Evolutionary conservation across 768 basidiomycete genomes (phyloP).

Genomic region (Coprinopsis sp.): DNA sequence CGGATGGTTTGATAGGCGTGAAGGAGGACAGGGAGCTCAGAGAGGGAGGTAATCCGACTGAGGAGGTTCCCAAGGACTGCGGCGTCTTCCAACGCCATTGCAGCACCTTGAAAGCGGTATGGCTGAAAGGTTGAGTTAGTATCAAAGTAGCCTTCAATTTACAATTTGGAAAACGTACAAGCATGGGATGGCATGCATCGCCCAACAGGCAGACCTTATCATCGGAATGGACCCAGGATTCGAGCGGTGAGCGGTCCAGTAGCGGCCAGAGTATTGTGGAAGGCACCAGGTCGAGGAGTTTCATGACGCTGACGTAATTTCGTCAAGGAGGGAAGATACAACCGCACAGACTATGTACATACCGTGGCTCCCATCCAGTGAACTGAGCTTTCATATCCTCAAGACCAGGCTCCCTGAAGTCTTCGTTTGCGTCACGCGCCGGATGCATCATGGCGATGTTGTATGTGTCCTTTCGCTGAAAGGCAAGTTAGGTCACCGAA

Average conservation of each 20-base stretch:
- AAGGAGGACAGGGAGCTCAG: constrained; percentile 44
- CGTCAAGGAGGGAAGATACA: not conserved
- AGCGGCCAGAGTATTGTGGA: constrained; percentile 44
- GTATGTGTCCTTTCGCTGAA: constrained; percentile 35
- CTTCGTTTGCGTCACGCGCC: constrained; percentile 35
- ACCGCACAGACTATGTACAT: constrained; percentile 1
- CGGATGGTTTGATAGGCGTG: constrained; percentile 51
- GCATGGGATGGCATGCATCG: constrained; percentile 56
- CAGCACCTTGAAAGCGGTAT: constrained; percentile 51
- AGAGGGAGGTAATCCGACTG: constrained; percentile 36
- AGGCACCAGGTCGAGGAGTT: constrained; percentile 41
- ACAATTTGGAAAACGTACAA: constrained; percentile 40
- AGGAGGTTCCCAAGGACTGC: constrained; percentile 49
- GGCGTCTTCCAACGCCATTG: constrained; percentile 54
- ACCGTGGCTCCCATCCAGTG: constrained; percentile 47
- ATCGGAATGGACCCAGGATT: constrained; percentile 43
- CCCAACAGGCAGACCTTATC: constrained; percentile 44
- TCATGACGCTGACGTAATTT: constrained; percentile 33
- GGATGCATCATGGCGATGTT: constrained; percentile 40
- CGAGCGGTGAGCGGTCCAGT: constrained; percentile 44
- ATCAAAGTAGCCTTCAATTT: not conserved
- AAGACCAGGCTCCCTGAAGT: constrained; percentile 35
- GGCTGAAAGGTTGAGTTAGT: no score
- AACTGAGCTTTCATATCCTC: constrained; percentile 46
- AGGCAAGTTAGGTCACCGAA: not conserved